These are phyloP conservation scores for Lactarius akahatsu DNA, from an alignment of 768 basidiomycete genomes.

Conservation along the genomic window DNA sequence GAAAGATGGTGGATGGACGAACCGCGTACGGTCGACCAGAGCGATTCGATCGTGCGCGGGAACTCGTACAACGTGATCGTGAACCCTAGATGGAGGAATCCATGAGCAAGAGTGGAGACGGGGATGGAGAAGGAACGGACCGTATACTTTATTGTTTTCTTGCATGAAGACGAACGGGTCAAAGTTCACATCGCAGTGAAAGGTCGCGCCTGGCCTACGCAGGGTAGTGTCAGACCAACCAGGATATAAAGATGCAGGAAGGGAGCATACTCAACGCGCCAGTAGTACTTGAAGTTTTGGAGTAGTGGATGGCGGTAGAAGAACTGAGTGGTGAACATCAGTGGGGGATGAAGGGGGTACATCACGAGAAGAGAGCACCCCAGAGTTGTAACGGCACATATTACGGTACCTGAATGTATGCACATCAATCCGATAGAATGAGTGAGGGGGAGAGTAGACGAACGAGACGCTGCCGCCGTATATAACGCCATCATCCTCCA, in stretches of 20 bases:
- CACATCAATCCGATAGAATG: background rate
- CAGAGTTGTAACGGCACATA: constrained; percentile 56
- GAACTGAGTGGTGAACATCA: constrained; percentile 46
- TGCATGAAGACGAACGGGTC: constrained; percentile 77
- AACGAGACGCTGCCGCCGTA: constrained; percentile 27
- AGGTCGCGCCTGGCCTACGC: constrained; percentile 68
- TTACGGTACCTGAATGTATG: constrained; percentile 41
- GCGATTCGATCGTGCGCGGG: constrained; percentile 72
- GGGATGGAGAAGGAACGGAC: constrained; percentile 37
- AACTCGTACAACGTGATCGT: constrained; percentile 80
- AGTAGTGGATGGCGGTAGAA: constrained; percentile 82
- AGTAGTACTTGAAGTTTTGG: constrained; percentile 79
- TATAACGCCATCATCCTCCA: constrained; percentile 34
- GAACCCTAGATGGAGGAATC: constrained; percentile 50
- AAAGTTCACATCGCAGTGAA: constrained; percentile 71
- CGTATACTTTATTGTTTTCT: constrained; percentile 79
- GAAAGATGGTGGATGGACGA: background rate
- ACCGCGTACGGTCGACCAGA: constrained; percentile 79
- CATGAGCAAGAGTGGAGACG: background rate
- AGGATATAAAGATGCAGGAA: background rate
- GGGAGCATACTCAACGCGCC: constrained; percentile 77
- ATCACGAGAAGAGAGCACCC: constrained; percentile 32
- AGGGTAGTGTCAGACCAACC: background rate
- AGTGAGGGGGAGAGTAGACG: background rate
- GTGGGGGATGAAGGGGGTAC: background rate